phyloP scores from a whole-genome alignment of 2,329 filamentous ascomycete genomes.

The Fusarium sp. region DNA sequence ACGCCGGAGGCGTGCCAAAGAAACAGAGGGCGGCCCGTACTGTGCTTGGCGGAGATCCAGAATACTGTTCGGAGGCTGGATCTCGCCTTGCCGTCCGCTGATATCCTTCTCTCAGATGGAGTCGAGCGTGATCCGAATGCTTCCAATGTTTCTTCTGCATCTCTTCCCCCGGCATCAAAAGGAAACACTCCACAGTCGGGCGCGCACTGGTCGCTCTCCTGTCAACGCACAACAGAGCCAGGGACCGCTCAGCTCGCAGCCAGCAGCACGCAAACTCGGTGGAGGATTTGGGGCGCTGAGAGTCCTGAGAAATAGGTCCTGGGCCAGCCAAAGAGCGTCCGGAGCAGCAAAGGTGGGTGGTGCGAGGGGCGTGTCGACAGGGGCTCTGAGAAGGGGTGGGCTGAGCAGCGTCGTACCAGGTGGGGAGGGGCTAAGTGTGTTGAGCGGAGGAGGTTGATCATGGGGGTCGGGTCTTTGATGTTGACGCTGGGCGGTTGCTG shows the following conservation, averaged over 20 bases:
- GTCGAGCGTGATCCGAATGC: conserved; percentile 8
- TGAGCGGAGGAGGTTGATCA: conserved; percentile 41
- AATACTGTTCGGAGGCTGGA: conserved; percentile 22
- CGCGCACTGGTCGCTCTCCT: conserved; percentile 43
- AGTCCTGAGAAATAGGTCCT: background rate
- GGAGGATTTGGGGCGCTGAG: conserved; percentile 36
- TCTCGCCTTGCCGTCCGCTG: conserved; percentile 12
- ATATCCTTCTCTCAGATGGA: conserved; percentile 19
- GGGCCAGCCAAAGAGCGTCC: conserved; percentile 31
- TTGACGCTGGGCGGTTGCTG: conserved; percentile 36
- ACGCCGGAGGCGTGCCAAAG: conserved; percentile 25
- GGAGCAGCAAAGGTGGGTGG: conserved; percentile 36
- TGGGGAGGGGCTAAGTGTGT: conserved; percentile 28
- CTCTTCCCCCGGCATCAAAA: conserved; percentile 10
- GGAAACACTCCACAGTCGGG: conserved; percentile 35
- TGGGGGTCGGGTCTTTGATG: conserved; percentile 27
- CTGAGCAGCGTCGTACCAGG: conserved; percentile 48
- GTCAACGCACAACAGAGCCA: conserved; percentile 41
- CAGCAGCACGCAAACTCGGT: conserved; percentile 33
- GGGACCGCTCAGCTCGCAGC: conserved; percentile 37
- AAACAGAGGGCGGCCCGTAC: conserved; percentile 15
- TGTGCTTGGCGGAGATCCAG: conserved; percentile 26
- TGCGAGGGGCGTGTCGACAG: conserved; percentile 41
- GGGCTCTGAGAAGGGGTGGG: conserved; percentile 36
- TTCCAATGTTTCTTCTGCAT: conserved; percentile 26